phyloP scores from a whole-genome alignment of 2,329 filamentous ascomycete species.

The Botrytis byssoidea region DNA sequence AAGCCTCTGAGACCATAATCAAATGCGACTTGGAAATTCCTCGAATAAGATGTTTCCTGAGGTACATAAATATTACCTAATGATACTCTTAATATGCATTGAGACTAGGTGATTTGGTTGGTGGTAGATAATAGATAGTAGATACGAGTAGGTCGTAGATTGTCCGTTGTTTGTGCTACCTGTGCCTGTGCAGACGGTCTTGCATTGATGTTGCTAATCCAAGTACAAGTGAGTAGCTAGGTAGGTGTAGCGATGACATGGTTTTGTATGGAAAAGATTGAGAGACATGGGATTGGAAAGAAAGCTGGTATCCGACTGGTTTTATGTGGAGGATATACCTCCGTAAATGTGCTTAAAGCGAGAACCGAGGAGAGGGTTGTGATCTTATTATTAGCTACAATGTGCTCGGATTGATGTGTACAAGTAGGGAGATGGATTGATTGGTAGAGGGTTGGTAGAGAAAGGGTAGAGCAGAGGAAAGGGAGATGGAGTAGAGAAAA shows the following conservation, averaged over 20 bases:
- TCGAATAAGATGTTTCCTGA: background rate
- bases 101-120: background rate
- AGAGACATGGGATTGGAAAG: background rate
- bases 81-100: background rate
- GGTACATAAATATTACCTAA: background rate
- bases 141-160: background rate
- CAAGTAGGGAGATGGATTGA: background rate
- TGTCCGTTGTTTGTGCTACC: background rate
- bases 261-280: background rate
- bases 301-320: background rate
- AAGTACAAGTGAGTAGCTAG: background rate
- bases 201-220: background rate
- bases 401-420: background rate
- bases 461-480: too few relatives aligned
- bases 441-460: background rate
- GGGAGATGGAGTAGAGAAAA: too few relatives aligned
- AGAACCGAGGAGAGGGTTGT: background rate
- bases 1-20: background rate
- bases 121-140: background rate
- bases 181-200: background rate
- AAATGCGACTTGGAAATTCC: background rate
- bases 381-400: background rate
- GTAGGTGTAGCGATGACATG: conserved; percentile 6
- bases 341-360: background rate
- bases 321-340: background rate